Evolutionary conservation across 345 rosid genomes (phyloP).

Genomic region (Syzygium aqueum): DNA sequence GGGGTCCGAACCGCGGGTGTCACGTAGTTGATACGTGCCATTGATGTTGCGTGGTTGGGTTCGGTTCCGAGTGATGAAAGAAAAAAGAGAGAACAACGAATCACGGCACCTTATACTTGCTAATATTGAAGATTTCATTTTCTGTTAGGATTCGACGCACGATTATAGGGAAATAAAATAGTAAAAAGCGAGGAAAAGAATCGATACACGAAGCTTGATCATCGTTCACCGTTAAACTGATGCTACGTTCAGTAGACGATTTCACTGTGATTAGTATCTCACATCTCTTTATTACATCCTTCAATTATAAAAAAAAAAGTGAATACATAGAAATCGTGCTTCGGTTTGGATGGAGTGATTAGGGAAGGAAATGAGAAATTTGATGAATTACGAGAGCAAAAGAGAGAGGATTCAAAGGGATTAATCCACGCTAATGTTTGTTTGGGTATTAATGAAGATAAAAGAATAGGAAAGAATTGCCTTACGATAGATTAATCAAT

Average conservation of each 20-base stretch:
- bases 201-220: no score
- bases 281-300: no score
- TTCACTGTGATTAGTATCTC: no score
- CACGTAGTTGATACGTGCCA: background rate
- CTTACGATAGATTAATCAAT: background rate
- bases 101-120: rapidly evolving
- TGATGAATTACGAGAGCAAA: no score
- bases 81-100: rapidly evolving
- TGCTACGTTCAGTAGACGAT: no score
- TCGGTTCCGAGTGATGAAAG: background rate
- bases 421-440: background rate
- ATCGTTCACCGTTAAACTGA: no score
- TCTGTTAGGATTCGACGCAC: no score
- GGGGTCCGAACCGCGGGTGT: no score
- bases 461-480: background rate
- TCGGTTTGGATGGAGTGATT: background rate
- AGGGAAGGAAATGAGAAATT: background rate
- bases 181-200: no score
- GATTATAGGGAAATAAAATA: no score
- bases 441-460: background rate
- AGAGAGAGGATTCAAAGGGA: background rate
- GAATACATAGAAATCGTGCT: no score
- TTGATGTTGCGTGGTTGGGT: rapidly evolving
- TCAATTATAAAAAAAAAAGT: no score
- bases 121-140: background rate